Evolutionary conservation across 1,139 yeast species (phyloP), one percentile per base, ranked within the genome.

Genomic region (Sugiyamaella grinbergsii): DNA sequence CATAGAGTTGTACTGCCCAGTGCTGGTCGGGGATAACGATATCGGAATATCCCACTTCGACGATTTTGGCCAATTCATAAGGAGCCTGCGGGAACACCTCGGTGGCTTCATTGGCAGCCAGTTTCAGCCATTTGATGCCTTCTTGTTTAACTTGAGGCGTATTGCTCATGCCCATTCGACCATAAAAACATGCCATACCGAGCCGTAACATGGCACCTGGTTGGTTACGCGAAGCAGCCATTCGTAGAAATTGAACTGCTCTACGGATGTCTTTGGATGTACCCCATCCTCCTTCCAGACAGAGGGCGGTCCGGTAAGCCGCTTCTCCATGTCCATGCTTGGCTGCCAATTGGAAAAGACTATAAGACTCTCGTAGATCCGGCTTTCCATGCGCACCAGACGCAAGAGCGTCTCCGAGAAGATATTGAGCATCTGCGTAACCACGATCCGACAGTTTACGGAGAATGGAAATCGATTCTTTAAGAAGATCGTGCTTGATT

Each of bases 171-270:
- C 98, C 97, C 91, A 91, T 83, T 58, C 87, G 77, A 7, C 89
- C 82, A 64, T 88, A 81, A 66, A 85, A 93, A 36, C 90, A 85
- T 57, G 91, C 90, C 45, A 88, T 76, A 5, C 98, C 98, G 56
- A 90, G 75, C 64, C 91, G 86, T 71, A 85, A 85, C 95, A 91
- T 89, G 4, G 98, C 96, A 11, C 96, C 93, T 0, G 97, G 90
- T 66, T 93, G 98, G 64, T 88, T 88, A 63, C 85, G 85, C 24
- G 91, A 78, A 0, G 98, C 96, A 0, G 98, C 96, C 68, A 84
- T 84, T 64, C 87, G 85, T 55, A 89, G 72, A 67, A 84, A 90
- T 58, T 88, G 95, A 10, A 89, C 72, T 1, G 95, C 93, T 62
- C 89, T 84, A 52, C 95, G 78, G 0, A 95, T 82, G 67, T 93